Evolutionary conservation across 1,284 basidiomycete species (phyloP), one percentile per base, ranked within the genome.

Genomic region (Athelia sp.): DNA sequence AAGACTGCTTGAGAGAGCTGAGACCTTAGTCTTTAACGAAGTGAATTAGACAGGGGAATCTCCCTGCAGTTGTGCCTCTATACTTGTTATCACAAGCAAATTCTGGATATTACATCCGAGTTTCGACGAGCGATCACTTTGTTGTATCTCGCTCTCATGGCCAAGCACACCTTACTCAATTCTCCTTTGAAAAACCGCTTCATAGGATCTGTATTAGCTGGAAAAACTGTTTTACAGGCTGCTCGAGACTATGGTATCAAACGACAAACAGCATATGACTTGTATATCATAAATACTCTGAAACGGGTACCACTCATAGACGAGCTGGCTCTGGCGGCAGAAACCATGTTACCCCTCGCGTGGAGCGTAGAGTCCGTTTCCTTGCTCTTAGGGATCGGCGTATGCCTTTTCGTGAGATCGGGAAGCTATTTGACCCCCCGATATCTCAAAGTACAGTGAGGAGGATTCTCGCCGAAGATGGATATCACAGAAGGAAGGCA

Each of bases 321-420:
- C 47, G 40, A 9, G 43, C 47, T 31, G 43, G 47, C 18, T 49
- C 47, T 49, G 47, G 47, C 15, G 43, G 42, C 4, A 42, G 43
- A 14, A 23, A 14, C n/a, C 45, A 44, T 4, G 24, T 49, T 26
- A 9, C 11, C 22, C 19, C n/a, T 32, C 47, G 47, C 26, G 14
- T 31, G 6, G 29, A 45, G 23, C 19, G 19, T 24, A 17, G 22
- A 15, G 18, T 49, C 19, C 17, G 19, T 6, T 40, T 22, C 47
- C 17, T 46, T 4, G 42, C 47, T 19, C 8, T 18, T 9, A 23
- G 18, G 21, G 24, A 49, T 22, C 40, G 47, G 15, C 40, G 47
- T 18, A 32, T 15, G 23, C 19, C 47, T 6, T 23, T 45, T 18
- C 15, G 43, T 3, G 19, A 26, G 6, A 17, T 49, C 21, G 47